Conservation (phyloP, 2,329 filamentous ascomycete species). For the Pseudocercospora fuligena region DNA sequence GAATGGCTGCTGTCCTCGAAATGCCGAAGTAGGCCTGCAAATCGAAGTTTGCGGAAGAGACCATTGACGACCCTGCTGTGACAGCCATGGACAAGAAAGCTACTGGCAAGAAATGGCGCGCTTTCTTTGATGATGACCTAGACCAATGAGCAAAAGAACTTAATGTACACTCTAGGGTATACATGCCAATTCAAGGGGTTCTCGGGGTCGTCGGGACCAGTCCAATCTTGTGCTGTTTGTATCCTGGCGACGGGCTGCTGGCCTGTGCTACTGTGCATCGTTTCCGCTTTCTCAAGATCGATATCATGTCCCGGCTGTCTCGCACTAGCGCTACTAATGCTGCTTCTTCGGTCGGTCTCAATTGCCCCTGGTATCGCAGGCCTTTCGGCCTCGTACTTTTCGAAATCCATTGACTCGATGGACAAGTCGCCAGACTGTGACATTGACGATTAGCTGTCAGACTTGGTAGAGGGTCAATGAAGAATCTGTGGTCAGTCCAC, state of each 20-base stretch:
- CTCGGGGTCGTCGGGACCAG: conserved; percentile 33
- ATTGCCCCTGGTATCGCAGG: conserved; percentile 23
- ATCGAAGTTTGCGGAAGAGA: conserved; percentile 31
- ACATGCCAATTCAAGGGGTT: conserved; percentile 27
- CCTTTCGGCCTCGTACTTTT: conserved; percentile 10
- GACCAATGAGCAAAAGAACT: conserved; percentile 17
- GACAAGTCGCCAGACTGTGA: background rate
- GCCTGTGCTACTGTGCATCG: conserved; percentile 5
- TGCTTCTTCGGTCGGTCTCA: background rate
- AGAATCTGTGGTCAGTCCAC: too few species aligned
- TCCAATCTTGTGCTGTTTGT: conserved; percentile 34
- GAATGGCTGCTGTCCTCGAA: conserved; percentile 60
- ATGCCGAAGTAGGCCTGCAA: conserved; percentile 55
- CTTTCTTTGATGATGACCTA: conserved; percentile 27
- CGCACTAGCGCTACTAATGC: conserved; percentile 21
- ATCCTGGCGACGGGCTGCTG: conserved; percentile 13
- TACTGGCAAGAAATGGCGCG: conserved; percentile 23
- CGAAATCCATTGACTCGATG: background rate
- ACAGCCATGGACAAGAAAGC: conserved; percentile 33
- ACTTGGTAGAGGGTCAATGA: too few species aligned
- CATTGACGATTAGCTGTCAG: too few species aligned
- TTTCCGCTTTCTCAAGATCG: conserved; percentile 26
- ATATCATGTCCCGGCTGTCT: conserved; percentile 26
- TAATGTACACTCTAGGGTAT: background rate
- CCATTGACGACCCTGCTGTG: conserved; percentile 34